Evolutionary conservation across 2,329 filamentous ascomycete genomes (phyloP), one percentile per base, ranked within the genome.

Genomic region (Fusarium pseudonygamai): DNA sequence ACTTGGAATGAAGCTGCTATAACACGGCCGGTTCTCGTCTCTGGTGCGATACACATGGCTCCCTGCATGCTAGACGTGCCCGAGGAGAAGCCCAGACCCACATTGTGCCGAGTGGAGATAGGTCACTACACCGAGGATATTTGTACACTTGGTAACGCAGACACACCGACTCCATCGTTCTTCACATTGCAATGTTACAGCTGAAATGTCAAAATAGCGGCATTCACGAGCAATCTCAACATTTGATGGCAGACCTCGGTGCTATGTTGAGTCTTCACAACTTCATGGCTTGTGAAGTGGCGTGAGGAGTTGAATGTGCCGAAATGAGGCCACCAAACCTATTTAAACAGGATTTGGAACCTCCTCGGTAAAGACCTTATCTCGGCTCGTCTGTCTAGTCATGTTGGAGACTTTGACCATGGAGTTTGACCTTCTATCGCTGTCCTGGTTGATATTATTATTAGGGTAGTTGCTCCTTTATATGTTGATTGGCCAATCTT

Each of bases 151-250:
- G 1, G 7, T 34, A 34, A 34, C 32, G 14, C 32, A 15, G 32
- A 34, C 32, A 34, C 5, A 34, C 32, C 14, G 32, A 34, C 32
- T 34, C 32, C 14, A 15, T 34, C 6, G 7, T 34, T 34, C 32
- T 15, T 34, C 14, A 10, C 16, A 26, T 14, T 20, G 4, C 3
- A 20, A 26, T 10, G 1, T 9, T 20, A 14, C 4, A 20, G 18
- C 24, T 4, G 7, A 14, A 26, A 9, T 20, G 0, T 20, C 7
- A 45, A 12, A 9, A 6, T 14, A 0, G 14, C 22, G 6, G 13
- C 13, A 9, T 14, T 20, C 2, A 20, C 24, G 24, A 16, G 24
- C 3, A 14, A 12, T 28, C 26, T 28, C 26, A 28, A 5, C 1
- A 20, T 9, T 13, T 2, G 8, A 14, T 6, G 6, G 24, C 6